Percentiles rank a stretch among this genome's conserved stretches.
phyloP scores from a whole-genome alignment of 306 rosid species.

The Acacia acuminata region DNA sequence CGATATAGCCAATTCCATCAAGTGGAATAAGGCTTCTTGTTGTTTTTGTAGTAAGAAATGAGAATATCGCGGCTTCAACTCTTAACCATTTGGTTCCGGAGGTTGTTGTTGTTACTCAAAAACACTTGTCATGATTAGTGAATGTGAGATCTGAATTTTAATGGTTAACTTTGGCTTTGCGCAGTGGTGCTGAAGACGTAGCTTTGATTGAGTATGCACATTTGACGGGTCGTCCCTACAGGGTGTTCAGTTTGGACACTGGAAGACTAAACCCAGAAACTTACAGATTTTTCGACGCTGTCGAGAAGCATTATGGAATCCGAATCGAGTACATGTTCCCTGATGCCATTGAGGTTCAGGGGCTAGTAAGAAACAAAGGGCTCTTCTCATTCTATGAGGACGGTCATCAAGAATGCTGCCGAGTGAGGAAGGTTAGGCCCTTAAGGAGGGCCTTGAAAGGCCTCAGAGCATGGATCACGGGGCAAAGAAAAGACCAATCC shows the following conservation, averaged over 20 bases:
- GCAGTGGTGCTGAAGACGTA: constrained; percentile 96
- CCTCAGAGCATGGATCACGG: constrained; percentile 86
- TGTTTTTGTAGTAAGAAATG: too few species aligned
- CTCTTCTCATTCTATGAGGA: constrained; percentile 95
- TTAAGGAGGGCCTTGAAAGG: constrained; percentile 90
- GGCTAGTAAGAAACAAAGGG: constrained; percentile 82
- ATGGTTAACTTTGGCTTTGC: constrained; percentile 11
- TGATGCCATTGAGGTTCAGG: constrained; percentile 93
- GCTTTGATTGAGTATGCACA: constrained; percentile 87
- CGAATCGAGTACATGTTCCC: constrained; percentile 92
- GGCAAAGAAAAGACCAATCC: constrained; percentile 93
- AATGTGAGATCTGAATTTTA: constrained; percentile 16
- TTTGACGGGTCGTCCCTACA: constrained; percentile 78
- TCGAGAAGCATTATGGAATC: constrained; percentile 88
- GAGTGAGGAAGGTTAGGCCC: constrained; percentile 90
- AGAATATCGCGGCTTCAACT: too few species aligned
- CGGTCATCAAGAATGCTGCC: constrained; percentile 98
- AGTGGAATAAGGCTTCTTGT: too few species aligned
- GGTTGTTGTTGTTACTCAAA: neutral
- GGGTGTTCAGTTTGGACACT: constrained; percentile 93
- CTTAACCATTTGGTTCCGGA: too few species aligned
- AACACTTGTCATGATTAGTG: neutral
- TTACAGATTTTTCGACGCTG: constrained; percentile 65
- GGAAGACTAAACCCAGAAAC: constrained; percentile 96
- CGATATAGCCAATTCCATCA: too few species aligned